Evolutionary conservation across 441 rosid genomes (phyloP).

Genomic region (Raphanus hybrid): DNA sequence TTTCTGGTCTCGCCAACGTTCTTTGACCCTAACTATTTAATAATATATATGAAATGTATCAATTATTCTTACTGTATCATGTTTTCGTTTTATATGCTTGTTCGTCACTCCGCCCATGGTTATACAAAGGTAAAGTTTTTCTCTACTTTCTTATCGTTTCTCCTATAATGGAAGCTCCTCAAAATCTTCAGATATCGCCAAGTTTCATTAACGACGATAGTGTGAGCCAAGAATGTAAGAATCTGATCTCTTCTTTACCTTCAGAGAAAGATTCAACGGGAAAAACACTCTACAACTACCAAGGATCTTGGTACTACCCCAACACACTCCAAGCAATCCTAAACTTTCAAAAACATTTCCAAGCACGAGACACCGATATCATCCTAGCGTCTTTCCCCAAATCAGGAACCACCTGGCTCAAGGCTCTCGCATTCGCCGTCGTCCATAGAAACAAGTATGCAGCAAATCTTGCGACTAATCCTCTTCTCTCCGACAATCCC

Average conservation of each 20-base stretch:
- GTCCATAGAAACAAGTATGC: not conserved
- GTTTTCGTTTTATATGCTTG: not conserved
- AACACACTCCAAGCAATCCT: not conserved
- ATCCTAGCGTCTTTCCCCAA: not conserved
- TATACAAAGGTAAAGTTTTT: not conserved
- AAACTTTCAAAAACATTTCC: not conserved
- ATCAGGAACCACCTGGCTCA: conserved; percentile 9
- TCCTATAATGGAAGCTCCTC: not conserved
- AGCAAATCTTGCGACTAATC: not conserved
- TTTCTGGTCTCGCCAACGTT: too few relatives aligned
- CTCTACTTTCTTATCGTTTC: not conserved
- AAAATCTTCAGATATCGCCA: not conserved
- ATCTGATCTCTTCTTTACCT: not conserved
- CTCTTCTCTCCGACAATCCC: not conserved
- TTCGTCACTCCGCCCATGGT: not conserved
- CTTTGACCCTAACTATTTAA: too few relatives aligned
- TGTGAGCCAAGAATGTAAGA: not conserved
- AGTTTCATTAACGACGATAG: not conserved
- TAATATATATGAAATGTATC: too few relatives aligned
- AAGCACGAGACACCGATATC: not conserved
- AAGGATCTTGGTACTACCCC: not conserved
- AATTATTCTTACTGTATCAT: not conserved
- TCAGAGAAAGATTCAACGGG: not conserved
- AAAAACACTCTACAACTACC: not conserved
- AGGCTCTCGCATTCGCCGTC: not conserved